Base-by-base conservation (phyloP, 192 early-diverging fungal species). In the Jimgerdemannia flammicorona region DNA sequence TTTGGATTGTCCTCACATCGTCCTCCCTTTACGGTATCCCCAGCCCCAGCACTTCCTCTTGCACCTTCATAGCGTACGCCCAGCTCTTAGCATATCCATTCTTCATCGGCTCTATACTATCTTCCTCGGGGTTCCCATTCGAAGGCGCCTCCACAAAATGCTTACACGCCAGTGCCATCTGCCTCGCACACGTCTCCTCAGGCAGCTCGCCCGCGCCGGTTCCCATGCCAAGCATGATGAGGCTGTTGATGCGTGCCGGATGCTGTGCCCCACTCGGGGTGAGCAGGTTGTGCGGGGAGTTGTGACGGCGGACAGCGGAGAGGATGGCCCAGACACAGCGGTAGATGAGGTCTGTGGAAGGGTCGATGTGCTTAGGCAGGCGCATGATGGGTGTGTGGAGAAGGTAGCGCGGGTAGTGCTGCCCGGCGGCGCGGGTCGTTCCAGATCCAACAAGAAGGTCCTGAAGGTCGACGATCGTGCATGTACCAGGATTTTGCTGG, bases 401-500 rank as follows among this genome's bases (percentile, higher is more conserved):
- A 3, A 77, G 66, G 43, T 77, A 77, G 4, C 65, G 17, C 9
- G 76, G 76, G 64, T 71, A 49, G 39, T 59, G 64, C 59, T 18
- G 6, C 18, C 2, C 43, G n/a, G 19, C 17, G 68, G n/a, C 40
- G 14, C 49, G 49, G 6, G 49, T 59, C 49, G 49, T 59, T 14
- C 49, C 8, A 0, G 49, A 59, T 14, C 14, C 49, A 14, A 59
- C 49, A 14, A 59, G 49, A n/a, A 77, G 44, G 7, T 73, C 49
- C 14, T 70, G 29, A 6, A 77, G 40, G 68, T 77, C 76, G 40
- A 77, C 65, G 4, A 77, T 20, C 20, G 69, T 54, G 68, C 76
- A 77, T 41, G 71, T 77, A 40, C 76, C 76, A n/a, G 72, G 66
- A 66, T 77, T 77, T 66, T 77, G 76, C 72, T 77, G 71, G n/a